Percentiles rank a stretch among this genome's conserved stretches.
Conservation (phyloP, 2,329 filamentous ascomycete species). For the Fusarium fracticaudum region DNA sequence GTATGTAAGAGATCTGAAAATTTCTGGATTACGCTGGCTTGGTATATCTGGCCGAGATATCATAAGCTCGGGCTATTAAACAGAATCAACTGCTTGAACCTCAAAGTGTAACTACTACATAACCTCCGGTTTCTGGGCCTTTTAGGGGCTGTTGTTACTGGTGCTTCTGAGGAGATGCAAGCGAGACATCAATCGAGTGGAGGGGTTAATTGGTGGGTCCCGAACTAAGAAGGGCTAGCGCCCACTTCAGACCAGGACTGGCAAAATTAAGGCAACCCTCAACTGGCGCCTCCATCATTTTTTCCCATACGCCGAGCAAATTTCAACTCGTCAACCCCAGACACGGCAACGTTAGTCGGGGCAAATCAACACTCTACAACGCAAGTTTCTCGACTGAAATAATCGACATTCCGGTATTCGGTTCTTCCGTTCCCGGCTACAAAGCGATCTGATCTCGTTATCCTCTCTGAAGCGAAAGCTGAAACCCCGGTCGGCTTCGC, state of each 20-base stretch:
- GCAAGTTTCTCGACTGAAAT: slow-evolving; percentile 28
- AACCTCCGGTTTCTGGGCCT: background rate
- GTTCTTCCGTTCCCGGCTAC: slow-evolving; percentile 6
- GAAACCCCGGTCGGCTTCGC: slow-evolving; percentile 44
- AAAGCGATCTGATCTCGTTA: slow-evolving; percentile 18
- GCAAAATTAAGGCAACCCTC: slow-evolving; percentile 58
- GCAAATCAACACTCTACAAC: slow-evolving; percentile 44
- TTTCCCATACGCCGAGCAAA: slow-evolving; percentile 54
- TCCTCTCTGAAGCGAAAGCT: slow-evolving; percentile 38
- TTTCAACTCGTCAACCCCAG: slow-evolving; percentile 56
- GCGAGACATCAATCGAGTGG: slow-evolving; percentile 35
- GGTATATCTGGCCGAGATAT: background rate
- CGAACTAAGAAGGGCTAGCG: slow-evolving; percentile 48
- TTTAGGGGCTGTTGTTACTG: background rate
- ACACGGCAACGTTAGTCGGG: slow-evolving; percentile 53
- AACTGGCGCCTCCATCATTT: slow-evolving; percentile 49
- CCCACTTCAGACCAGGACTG: slow-evolving; percentile 52
- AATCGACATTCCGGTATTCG: slow-evolving; percentile 2
- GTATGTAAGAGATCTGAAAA: background rate
- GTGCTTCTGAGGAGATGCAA: slow-evolving; percentile 18
- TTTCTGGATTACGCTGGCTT: background rate
- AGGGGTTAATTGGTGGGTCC: slow-evolving; percentile 22
- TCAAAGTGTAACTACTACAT: background rate
- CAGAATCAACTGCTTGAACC: background rate
- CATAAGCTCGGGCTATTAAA: background rate